Base-by-base conservation (phyloP, 2,329 filamentous ascomycete species). In the Calonectria honghensis region DNA sequence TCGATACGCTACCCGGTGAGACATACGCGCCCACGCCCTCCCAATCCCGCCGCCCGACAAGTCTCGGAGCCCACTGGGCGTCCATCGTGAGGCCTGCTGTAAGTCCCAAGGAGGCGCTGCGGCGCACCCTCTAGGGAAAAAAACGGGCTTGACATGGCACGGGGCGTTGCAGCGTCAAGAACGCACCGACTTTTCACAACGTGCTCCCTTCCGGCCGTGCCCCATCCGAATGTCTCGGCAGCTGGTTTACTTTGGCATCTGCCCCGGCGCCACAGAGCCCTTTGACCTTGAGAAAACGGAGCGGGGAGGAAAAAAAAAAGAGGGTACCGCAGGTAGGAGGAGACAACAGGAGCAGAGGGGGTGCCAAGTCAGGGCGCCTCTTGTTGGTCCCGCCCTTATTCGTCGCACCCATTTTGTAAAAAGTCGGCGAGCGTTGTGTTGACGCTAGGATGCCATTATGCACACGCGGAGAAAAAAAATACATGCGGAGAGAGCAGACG, bases 141-240 rank as follows among this genome's bases (percentile, higher is more conserved):
- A 59, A 39, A 16, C 4, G n/a, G 32, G 35, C 45, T 66, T 59
- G 57, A 29, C 54, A 66, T 50, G 41, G 63, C 24, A 39, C 51
- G 10, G 66, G 24, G 50, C 39, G 57, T 61, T 24, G 35, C 32
- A 39, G 57, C 48, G 29, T 65, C 35, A 57, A 45, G 57, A 39
- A 52, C 41, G 52, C 50, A 63, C 63, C 57, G 61, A 45, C 39
- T 67, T 63, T 48, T 51, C 41, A 39, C 70, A 48, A 45, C 39
- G 24, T 29, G 54, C 32, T 63, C 20, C 59, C 50, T 41, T 27
- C 39, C 63, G 57, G 31, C 14, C 31, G 41, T 32, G 35, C 61
- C 35, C 37, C 32, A 54, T 67, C 66, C 29, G 52, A 63, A 63
- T 75, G 73, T 75, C 73, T 75, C 70, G 73, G 73, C 51, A 73